Evolutionary conservation across 2,329 filamentous ascomycete genomes (phyloP), one percentile per base, ranked within the genome.

Genomic region (Fusarium setosum): DNA sequence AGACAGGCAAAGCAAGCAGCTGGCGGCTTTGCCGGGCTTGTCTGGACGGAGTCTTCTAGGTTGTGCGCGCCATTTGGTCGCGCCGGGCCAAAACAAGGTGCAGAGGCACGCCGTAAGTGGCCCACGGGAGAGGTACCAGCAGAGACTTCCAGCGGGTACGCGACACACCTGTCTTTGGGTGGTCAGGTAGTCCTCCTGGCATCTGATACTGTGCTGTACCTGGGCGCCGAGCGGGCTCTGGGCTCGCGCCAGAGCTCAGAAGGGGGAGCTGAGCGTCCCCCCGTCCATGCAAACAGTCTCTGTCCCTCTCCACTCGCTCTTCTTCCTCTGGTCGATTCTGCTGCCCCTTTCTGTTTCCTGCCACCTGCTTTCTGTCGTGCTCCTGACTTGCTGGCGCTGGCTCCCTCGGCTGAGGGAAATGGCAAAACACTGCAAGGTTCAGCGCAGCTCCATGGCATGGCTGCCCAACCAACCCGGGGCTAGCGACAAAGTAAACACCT

Each of bases 161-260:
- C 72, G 71, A 76, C 74, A 74, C 75, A 76, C 75, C 73, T 75
- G 71, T 58, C 59, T 69, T 70, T 73, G 62, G 72, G 67, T 73
- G 72, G 70, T 70, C 67, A 74, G 72, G 74, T 74, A 73, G 74
- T 68, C 71, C 64, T 72, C 67, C 67, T 69, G 55, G 56, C 67
- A 65, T 63, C 71, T 76, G 72, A 76, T 77, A 77, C 76, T 77
- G 76, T 77, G 76, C 73, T 75, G 72, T 77, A 77, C 75, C 62
- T 76, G 58, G 62, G 56, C 44, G 55, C 52, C 49, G 53, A 51
- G 59, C 55, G 54, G 38, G 56, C 44, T 63, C 61, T 65, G 55
- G 44, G 60, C 62, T 66, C 52, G 49, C 49, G 56, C 58, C 58
- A 60, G 50, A 65, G 53, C 61, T 56, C 37, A 70, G 68, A 63